Evolutionary conservation across 768 basidiomycete species (phyloP).

Genomic region (Omphalotus guepiniiformis): DNA sequence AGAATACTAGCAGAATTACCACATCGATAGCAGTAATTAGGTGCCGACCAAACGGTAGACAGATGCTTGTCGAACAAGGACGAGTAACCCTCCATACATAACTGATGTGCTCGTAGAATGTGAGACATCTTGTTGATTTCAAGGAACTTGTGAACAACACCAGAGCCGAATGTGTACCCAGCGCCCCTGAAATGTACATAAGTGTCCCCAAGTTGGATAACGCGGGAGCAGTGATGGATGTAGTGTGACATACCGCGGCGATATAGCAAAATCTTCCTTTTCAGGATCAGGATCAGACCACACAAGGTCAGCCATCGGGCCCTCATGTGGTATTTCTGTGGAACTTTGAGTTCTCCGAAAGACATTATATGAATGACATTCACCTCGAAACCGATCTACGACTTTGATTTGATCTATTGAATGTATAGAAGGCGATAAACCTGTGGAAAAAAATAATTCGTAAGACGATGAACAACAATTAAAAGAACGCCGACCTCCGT

Average conservation of each 20-base stretch:
- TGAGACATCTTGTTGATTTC: constrained; percentile 95
- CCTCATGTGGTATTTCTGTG: constrained; percentile 97
- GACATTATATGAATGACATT: constrained; percentile 12
- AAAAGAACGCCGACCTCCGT: constrained; percentile 66
- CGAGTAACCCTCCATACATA: constrained; percentile 99
- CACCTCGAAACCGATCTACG: constrained; percentile 96
- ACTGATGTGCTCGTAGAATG: constrained; percentile 95
- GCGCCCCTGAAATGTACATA: constrained; percentile 64
- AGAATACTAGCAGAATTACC: constrained; percentile 96
- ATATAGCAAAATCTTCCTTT: constrained; percentile 99
- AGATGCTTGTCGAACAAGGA: constrained; percentile 95
- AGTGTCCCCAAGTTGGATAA: constrained; percentile 5
- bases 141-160: constrained; percentile 96
- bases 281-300: constrained; percentile 99
- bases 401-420: constrained; percentile 99
- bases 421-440: constrained; percentile 96
- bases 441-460: constrained; percentile 46
- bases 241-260: constrained; percentile 68
- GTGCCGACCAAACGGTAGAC: constrained; percentile 97
- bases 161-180: constrained; percentile 97
- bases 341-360: constrained; percentile 10
- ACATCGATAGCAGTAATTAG: constrained; percentile 98
- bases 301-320: constrained; percentile 98
- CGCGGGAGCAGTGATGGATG: constrained; percentile 8
- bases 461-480: constrained; percentile 11